A percentile compares a stretch with the other conserved stretches of the same genome.
Evolutionary conservation across 202 grass and related monocot species (phyloP).

Genomic region (Panicum hallii): DNA sequence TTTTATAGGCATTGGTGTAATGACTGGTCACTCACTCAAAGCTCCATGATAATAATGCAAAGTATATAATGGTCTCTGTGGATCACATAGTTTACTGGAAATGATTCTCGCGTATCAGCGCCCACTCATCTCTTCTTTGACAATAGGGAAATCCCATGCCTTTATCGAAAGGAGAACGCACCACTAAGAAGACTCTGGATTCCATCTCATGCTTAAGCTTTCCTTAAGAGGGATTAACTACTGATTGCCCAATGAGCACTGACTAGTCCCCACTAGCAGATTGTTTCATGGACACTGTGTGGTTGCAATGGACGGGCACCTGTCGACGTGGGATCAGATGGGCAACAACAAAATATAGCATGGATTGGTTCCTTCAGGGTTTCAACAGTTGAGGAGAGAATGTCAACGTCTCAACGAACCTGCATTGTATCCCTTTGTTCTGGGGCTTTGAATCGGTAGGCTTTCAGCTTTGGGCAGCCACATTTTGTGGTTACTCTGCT

Average conservation of each 20-base stretch:
- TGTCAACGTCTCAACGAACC: background rate
- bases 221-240: background rate
- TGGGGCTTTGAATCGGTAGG: background rate
- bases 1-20: constrained; percentile 1
- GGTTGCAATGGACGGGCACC: background rate
- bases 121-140: background rate
- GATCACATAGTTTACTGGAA: background rate
- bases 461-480: background rate
- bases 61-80: background rate
- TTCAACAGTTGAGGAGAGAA: background rate
- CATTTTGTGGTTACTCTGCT: background rate
- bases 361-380: background rate
- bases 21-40: background rate
- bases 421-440: background rate
- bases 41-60: background rate
- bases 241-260: background rate
- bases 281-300: background rate
- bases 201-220: background rate
- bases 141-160: background rate
- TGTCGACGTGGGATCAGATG: too few relatives aligned
- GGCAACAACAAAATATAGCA: background rate
- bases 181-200: background rate
- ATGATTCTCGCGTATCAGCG: background rate
- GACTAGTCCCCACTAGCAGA: background rate
- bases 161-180: background rate